phyloP scores from a whole-genome alignment of 2,329 filamentous ascomycete genomes.

The Arthrobotrys megalospora region DNA sequence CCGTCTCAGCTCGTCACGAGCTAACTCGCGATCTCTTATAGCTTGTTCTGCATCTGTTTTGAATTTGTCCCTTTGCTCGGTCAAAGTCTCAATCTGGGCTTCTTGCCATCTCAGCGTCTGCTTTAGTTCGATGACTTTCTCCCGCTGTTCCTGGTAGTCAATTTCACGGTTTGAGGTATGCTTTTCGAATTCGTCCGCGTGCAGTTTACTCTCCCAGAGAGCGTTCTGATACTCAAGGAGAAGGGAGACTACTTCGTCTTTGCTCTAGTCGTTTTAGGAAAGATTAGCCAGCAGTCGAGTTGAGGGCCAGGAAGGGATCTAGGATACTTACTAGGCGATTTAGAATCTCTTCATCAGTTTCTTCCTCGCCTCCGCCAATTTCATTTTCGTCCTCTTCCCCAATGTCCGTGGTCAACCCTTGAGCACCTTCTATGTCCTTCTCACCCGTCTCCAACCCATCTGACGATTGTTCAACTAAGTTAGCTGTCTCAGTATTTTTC shows the following conservation, averaged over 20 bases:
- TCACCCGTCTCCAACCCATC: neutral
- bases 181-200: constrained; percentile 31
- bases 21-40: constrained; percentile 22
- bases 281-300: neutral
- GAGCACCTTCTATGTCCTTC: neutral
- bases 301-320: neutral
- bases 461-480: neutral
- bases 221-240: constrained; percentile 25
- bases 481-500: neutral
- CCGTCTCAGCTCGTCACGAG: constrained; percentile 21
- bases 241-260: constrained; percentile 40
- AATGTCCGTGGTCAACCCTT: neutral
- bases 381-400: neutral
- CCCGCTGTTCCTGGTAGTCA: constrained; percentile 34
- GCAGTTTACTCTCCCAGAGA: constrained; percentile 14
- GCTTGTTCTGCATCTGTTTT: constrained; percentile 23
- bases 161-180: constrained; percentile 18
- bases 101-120: constrained; percentile 6
- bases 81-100: constrained; percentile 6
- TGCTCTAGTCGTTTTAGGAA: constrained; percentile 27
- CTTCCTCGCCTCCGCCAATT: constrained; percentile 20
- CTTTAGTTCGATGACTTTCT: constrained; percentile 36
- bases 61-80: constrained; percentile 22
- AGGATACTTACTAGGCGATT: constrained; percentile 20
- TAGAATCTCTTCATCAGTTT: constrained; percentile 34